Evolutionary conservation across 176 grass and related monocot genomes (phyloP), one percentile per base, ranked within the genome.

Genomic region (Otatea glauca): DNA sequence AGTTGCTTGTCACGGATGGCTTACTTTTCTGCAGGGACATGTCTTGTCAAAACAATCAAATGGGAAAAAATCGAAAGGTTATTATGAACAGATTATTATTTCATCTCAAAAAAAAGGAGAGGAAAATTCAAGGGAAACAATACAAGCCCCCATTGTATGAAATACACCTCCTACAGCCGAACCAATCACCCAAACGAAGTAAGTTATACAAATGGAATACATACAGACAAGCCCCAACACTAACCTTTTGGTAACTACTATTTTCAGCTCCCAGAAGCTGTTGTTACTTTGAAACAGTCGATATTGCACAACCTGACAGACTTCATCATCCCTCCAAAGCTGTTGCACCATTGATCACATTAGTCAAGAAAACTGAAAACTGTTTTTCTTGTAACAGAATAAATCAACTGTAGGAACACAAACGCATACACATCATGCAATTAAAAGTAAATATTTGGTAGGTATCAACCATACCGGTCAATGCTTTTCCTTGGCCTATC

Each of bases 251-350:
- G 29, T 77, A 42, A 42, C 41, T 9, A 42, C 41, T 42, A 43
- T 79, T 41, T 80, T 88, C 89, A 93, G 78, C 80, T 84, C 68
- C 91, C 91, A 60, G 96, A 85, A 74, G 89, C 72, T 20, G 96
- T 70, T 54, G 96, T 88, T 64, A 96, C 91, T 72, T 92, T 99
- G 67, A 99, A 99, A 96, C 96, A 99, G 86, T 99, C 96, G 6
- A 99, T 96, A 51, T 94, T 97, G 74, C 95, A 91, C 61, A 94
- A 70, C 51, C 76, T 85, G 13, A 99, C 93, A 4, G 93, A 93
- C 68, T 92, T 99, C 90, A 99, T 94, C 93, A 99, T 92, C 81
- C 93, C 96, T 88, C 96, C 96, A 70, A 99, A 92, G 39, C 96
- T 99, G 88, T 67, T 72, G 75, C 38, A 45, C 77, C 65, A 70